phyloP scores from a whole-genome alignment of 352 stramenopile species.

The Pythium dissotocum region DNA sequence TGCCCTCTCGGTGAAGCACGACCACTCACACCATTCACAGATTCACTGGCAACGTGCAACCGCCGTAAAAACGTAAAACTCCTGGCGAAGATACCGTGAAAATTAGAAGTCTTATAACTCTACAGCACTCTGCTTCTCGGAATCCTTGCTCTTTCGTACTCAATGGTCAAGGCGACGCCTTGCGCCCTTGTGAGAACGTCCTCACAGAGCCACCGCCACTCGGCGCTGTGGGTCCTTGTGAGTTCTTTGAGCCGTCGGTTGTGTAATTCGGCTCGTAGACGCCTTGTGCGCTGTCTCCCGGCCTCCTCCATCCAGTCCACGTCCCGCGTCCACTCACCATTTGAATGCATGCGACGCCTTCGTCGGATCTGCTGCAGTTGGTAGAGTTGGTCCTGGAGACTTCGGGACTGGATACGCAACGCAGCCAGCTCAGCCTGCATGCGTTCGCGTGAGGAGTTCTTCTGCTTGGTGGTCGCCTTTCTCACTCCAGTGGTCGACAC shows the following conservation, averaged over 20 bases:
- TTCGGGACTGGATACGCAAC: neutral
- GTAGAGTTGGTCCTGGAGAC: conserved; percentile 10
- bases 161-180: neutral
- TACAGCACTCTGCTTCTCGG: no score
- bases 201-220: neutral
- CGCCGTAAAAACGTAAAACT: no score
- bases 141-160: neutral
- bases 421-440: conserved; percentile 9
- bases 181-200: neutral
- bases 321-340: neutral
- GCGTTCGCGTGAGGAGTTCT: conserved; percentile 22
- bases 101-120: no score
- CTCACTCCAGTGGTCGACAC: no score
- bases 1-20: no score
- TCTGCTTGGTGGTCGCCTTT: neutral
- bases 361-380: conserved; percentile 7
- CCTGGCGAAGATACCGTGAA: no score
- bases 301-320: neutral
- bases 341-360: neutral
- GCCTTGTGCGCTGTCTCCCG: neutral
- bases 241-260: neutral
- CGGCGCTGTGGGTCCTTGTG: neutral
- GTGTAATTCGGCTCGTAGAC: neutral
- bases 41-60: no score
- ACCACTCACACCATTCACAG: no score